Percentiles rank a stretch among this genome's conserved stretches.
These are phyloP conservation scores for Saccharomycopsis capsularis DNA, from an alignment of 805 yeast species.

Conservation along the genomic window DNA sequence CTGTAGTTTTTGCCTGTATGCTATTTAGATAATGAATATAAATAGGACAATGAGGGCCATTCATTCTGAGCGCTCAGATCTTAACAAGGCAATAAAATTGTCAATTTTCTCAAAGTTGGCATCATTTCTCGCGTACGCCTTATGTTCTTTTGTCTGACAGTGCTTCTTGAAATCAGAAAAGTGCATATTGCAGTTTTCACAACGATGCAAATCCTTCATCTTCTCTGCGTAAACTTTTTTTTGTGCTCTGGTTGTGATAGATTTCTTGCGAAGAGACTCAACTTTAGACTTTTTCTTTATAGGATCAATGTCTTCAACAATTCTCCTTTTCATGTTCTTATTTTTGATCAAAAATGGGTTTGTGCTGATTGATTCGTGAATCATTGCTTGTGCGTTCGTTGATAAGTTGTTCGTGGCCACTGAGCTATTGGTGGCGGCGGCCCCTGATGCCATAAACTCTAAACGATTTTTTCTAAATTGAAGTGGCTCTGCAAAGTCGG, in stretches of 20 bases:
- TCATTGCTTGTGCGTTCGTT: not conserved
- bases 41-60: no score
- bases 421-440: not conserved
- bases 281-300: not conserved
- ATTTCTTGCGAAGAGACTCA: not conserved
- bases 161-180: slow-evolving; percentile 80
- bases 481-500: not conserved
- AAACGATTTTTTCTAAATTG: not conserved
- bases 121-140: slow-evolving; percentile 67
- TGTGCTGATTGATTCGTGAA: not conserved
- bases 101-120: slow-evolving; percentile 74
- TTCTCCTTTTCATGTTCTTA: not conserved
- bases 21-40: no score
- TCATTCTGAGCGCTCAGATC: no score
- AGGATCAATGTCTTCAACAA: not conserved
- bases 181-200: slow-evolving; percentile 86
- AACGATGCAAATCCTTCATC: slow-evolving; percentile 26
- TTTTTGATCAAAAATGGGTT: not conserved
- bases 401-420: not conserved
- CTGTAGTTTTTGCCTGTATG: no score
- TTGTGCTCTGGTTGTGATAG: not conserved
- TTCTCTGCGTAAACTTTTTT: slow-evolving; percentile 1
- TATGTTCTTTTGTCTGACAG: slow-evolving; percentile 58
- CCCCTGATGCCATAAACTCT: not conserved
- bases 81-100: slow-evolving; percentile 54